These are phyloP conservation scores for Colletotrichum cuscutae DNA, from an alignment of 2,329 filamentous ascomycete species.

Conservation along the genomic window DNA sequence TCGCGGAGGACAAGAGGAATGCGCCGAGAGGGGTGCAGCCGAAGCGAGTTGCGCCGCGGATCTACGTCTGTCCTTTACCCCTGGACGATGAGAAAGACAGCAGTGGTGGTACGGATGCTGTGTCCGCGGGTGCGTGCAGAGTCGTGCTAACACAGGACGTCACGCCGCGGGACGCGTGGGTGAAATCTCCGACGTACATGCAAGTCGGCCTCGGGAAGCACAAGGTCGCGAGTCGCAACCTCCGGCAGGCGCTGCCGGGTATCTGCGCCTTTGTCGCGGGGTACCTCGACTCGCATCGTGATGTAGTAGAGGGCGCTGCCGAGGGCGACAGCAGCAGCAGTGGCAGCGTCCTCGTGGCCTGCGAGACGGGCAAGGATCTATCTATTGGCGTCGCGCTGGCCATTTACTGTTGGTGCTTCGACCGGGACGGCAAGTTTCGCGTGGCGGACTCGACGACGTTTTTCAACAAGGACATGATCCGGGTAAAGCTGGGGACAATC, in stretches of 20 bases:
- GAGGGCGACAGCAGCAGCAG: neutral
- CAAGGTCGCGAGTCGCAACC: conserved; percentile 84
- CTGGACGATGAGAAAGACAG: conserved; percentile 30
- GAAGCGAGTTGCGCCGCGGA: conserved; percentile 46
- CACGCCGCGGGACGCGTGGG: conserved; percentile 56
- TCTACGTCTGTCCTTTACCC: conserved; percentile 50
- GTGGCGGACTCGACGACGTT: conserved; percentile 37
- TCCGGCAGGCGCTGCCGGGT: conserved; percentile 76
- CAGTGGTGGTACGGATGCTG: neutral
- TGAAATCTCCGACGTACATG: conserved; percentile 51
- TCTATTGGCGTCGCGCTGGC: conserved; percentile 82
- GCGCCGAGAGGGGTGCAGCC: conserved; percentile 24
- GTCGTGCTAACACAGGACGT: conserved; percentile 55
- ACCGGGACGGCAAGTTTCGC: conserved; percentile 66
- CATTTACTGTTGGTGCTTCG: conserved; percentile 78
- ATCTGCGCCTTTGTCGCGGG: conserved; percentile 66
- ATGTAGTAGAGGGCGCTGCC: neutral
- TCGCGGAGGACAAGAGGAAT: conserved; percentile 43
- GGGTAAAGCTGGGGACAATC: conserved; percentile 82
- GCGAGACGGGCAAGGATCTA: conserved; percentile 82
- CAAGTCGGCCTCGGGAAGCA: conserved; percentile 74
- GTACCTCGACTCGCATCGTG: conserved; percentile 44
- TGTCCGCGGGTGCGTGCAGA: conserved; percentile 43
- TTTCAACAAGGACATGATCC: conserved; percentile 81
- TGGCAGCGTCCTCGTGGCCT: conserved; percentile 67